Percentiles rank a stretch among this genome's conserved stretches.
These are phyloP conservation scores for Rhynchospora breviuscula DNA, from an alignment of 176 grass and related monocot species.

Conservation along the genomic window DNA sequence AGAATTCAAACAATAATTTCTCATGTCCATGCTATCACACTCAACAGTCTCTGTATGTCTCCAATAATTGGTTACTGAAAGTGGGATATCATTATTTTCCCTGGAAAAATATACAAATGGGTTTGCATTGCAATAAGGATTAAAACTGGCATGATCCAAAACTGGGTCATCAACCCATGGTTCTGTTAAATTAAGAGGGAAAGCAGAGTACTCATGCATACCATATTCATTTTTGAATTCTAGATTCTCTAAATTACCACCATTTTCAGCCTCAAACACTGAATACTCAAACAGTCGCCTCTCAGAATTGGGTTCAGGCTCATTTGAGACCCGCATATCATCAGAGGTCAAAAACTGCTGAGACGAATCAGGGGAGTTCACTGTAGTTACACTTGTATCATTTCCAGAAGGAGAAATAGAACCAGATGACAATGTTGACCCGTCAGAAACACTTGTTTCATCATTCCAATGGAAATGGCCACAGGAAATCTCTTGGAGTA, in stretches of 20 bases:
- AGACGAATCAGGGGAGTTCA: constrained; percentile 6
- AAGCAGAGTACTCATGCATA: neutral
- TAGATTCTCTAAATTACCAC: neutral
- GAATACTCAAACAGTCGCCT: constrained; percentile 2
- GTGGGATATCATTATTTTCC: constrained; percentile 14
- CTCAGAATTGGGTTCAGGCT: constrained; percentile 15
- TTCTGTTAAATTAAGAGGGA: constrained; percentile 9
- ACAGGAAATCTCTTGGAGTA: constrained; percentile 63
- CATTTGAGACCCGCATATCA: constrained; percentile 5
- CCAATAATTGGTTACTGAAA: constrained; percentile 31
- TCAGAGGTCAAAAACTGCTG: neutral
- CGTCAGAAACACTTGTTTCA: neutral
- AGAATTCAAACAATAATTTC: constrained; percentile 18
- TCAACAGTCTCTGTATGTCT: neutral
- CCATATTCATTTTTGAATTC: neutral
- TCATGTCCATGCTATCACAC: constrained; percentile 17
- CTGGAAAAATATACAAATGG: neutral
- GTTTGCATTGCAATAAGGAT: constrained; percentile 20
- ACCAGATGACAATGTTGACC: constrained; percentile 19
- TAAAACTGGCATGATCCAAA: neutral
- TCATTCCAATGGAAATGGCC: constrained; percentile 32
- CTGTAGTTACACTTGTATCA: constrained; percentile 33
- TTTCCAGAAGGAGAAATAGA: constrained; percentile 30
- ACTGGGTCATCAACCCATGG: neutral
- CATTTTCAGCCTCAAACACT: neutral